phyloP scores from a whole-genome alignment of 345 rosid genomes.

The Bruguiera gymnorhiza region DNA sequence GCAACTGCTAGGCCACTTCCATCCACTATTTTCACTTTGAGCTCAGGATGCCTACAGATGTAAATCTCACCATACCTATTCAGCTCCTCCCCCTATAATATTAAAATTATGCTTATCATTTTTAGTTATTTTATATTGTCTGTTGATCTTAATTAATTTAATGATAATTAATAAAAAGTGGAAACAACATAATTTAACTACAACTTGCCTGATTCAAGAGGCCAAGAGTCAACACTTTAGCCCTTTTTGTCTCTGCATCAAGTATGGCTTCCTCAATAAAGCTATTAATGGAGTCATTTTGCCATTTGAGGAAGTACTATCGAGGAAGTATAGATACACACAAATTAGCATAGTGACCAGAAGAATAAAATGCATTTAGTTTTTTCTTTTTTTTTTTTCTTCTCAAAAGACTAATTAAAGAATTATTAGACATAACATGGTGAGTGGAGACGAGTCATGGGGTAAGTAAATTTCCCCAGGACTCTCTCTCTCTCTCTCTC shows the following conservation, averaged over 20 bases:
- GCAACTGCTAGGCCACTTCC: conserved; percentile 63
- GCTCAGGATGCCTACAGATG: conserved; percentile 38
- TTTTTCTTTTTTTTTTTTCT: too few relatives aligned
- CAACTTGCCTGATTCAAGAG: conserved; percentile 56
- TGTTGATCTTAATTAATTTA: too few relatives aligned
- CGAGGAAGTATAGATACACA: background rate
- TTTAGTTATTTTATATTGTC: too few relatives aligned
- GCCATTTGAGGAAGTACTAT: conserved; percentile 43
- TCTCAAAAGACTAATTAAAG: too few relatives aligned
- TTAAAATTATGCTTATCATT: background rate
- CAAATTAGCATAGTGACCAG: background rate
- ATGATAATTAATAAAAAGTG: too few relatives aligned
- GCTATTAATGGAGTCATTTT: conserved; percentile 38
- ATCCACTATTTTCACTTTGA: conserved; percentile 57
- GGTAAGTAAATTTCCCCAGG: too few relatives aligned
- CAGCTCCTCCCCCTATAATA: conserved; percentile 47
- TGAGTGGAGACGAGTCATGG: too few relatives aligned
- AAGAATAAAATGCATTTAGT: background rate
- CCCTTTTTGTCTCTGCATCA: conserved; percentile 55
- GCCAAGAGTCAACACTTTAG: conserved; percentile 56
- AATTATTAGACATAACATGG: too few relatives aligned
- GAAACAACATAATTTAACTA: too few relatives aligned
- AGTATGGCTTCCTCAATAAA: conserved; percentile 58
- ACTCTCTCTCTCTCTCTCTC: too few relatives aligned
- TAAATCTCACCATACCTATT: conserved; percentile 49